Evolutionary conservation across 208 protist species (phyloP), one percentile per base, ranked within the genome.

Genomic region (Crithidia sp.): DNA sequence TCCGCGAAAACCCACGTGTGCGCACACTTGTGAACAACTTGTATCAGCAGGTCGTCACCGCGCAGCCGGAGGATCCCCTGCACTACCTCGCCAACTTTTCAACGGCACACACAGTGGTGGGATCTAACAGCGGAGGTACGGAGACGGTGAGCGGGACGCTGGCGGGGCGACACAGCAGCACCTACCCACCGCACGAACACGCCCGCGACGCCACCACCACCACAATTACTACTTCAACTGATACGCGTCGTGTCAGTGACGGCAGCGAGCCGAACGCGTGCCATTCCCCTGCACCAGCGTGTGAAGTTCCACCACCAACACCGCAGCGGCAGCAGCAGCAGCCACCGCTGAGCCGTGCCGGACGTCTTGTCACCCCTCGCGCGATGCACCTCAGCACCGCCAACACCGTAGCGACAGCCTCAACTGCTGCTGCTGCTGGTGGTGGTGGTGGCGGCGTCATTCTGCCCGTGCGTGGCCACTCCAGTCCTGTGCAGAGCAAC

Each of bases 1-100:
- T 77, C 58, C 74, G 66, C 49, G 74, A 68, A n/a, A 78, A 72
- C 45, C 66, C 74, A 43, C 74, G 74, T 37, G 74, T 78, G 44
- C 49, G 65, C n/a, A 61, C 55, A 7, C 75, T 88, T 37, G 84
- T 93, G 19, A 82, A 89, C 45, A 50, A 76, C 39, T 65, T 93
- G 8, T 87, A 86, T 17, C 82, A 79, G 49, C 69, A 67, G n/a
- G 77, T 93, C 17, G 14, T 93, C 12, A 81, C 44, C 40, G 78
- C 76, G 2, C 67, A 74, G 52, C 88, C 88, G 2, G 83, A 83
- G 28, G 80, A 93, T 13, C 88, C 88, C 45, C 64, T 77, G 61
- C 68, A 67, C 9, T 82, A 75, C 57, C 47, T 63, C 7, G 65
- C 66, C 4, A 49, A 74, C 50, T 49, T 7, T 13, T 28, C 28